A percentile compares a stretch with the other conserved stretches of the same genome.
Evolutionary conservation across 257 asterid species (phyloP).

Genomic region (Handroanthus guayacan): DNA sequence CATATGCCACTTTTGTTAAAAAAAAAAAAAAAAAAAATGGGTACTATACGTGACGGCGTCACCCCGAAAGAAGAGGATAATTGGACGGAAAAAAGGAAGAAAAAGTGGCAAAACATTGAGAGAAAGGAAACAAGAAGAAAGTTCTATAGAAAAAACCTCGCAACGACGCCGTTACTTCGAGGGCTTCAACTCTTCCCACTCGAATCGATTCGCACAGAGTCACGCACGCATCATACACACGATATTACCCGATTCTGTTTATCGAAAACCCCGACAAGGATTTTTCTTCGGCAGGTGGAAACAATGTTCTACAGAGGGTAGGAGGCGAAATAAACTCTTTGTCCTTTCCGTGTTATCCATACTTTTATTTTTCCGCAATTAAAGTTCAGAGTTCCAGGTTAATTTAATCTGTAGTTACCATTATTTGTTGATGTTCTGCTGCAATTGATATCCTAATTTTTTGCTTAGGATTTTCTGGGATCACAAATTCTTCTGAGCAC

Average conservation of each 20-base stretch:
- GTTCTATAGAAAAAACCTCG: not conserved
- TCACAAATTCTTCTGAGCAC: not conserved
- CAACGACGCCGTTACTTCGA: conserved; percentile 33
- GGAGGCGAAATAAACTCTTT: not conserved
- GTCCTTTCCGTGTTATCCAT: too few species aligned
- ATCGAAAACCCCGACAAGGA: not conserved
- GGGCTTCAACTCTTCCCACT: conserved; percentile 19
- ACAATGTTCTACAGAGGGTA: conserved; percentile 58
- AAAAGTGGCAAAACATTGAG: too few species aligned
- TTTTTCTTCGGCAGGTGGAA: conserved; percentile 8
- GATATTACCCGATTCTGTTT: not conserved
- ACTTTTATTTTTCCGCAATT: not conserved
- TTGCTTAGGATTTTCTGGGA: not conserved
- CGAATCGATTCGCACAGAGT: not conserved
- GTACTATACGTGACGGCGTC: too few species aligned
- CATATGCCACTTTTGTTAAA: too few species aligned
- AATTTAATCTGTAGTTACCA: not conserved
- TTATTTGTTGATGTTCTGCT: not conserved
- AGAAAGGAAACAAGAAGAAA: not conserved
- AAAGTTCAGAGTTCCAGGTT: conserved; percentile 1
- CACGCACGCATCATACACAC: not conserved
- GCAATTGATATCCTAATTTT: not conserved
- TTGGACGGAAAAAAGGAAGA: not conserved
- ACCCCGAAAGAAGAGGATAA: not conserved
- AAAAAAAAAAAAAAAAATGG: too few species aligned